These are phyloP conservation scores for Amanita subjunquillea DNA, from an alignment of 768 basidiomycete genomes.

Conservation along the genomic window DNA sequence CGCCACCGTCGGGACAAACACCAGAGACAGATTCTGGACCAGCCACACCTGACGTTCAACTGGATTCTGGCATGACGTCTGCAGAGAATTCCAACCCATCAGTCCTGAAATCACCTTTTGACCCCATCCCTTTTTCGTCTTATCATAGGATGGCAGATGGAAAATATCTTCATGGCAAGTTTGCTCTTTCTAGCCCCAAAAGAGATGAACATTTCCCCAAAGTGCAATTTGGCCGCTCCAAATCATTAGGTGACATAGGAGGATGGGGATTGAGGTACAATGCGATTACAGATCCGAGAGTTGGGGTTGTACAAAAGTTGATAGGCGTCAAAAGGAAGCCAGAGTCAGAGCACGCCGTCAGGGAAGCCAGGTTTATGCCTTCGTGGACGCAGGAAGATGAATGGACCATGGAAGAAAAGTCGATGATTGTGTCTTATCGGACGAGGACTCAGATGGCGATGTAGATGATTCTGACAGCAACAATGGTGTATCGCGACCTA, in stretches of 20 bases:
- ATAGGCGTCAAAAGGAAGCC: slow-evolving; percentile 63
- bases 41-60: slow-evolving; percentile 42
- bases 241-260: slow-evolving; percentile 10
- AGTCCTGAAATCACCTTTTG: slow-evolving; percentile 32
- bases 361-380: slow-evolving; percentile 24
- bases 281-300: slow-evolving; percentile 59
- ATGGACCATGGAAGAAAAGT: slow-evolving; percentile 20
- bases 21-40: slow-evolving; percentile 37
- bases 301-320: slow-evolving; percentile 57
- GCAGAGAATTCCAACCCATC: slow-evolving; percentile 12
- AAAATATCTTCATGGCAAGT: slow-evolving; percentile 71
- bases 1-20: slow-evolving; percentile 39
- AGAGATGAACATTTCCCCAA: slow-evolving; percentile 33
- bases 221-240: slow-evolving; percentile 10
- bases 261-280: slow-evolving; percentile 48
- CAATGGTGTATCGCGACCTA: slow-evolving; percentile 38
- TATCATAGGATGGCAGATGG: slow-evolving; percentile 56
- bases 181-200: slow-evolving; percentile 54
- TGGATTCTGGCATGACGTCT: slow-evolving; percentile 20
- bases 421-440: slow-evolving; percentile 10
- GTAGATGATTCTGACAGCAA: slow-evolving; percentile 24
- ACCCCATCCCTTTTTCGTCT: slow-evolving; percentile 65
- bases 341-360: slow-evolving; percentile 23
- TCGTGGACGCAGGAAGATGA: slow-evolving; percentile 37
- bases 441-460: slow-evolving; percentile 19